Conservation (phyloP, 371 early-diverging fungal species). For the Syncephalastrum monosporum region DNA sequence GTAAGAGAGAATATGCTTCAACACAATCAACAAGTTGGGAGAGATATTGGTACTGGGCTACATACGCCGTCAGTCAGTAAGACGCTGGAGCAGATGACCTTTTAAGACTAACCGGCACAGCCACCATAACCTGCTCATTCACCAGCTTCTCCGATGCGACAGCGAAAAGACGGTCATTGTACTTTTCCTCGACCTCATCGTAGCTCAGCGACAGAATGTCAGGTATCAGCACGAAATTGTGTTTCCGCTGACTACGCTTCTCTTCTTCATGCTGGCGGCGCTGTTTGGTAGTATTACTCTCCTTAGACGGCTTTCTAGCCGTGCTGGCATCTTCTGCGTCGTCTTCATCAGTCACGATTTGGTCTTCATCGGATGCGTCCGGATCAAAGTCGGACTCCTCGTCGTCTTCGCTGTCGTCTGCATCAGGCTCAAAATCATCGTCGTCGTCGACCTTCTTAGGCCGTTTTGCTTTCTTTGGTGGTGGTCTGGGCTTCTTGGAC, state of each 20-base stretch:
- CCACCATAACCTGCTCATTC: conserved; percentile 28
- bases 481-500: too few species aligned
- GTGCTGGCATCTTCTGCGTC: conserved; percentile 1
- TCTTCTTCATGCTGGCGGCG: neutral
- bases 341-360: neutral
- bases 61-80: neutral
- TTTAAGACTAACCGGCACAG: conserved; percentile 27
- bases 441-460: neutral
- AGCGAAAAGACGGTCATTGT: conserved; percentile 22
- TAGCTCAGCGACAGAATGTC: conserved; percentile 17
- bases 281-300: neutral
- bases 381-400: conserved; percentile 20
- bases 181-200: conserved; percentile 20
- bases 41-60: conserved; percentile 28
- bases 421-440: conserved; percentile 1
- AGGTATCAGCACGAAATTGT: conserved; percentile 9
- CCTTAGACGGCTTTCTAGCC: neutral
- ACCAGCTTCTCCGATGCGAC: conserved; percentile 26
- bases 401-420: neutral
- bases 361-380: conserved; percentile 13
- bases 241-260: neutral
- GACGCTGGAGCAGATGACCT: neutral
- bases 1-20: conserved; percentile 22
- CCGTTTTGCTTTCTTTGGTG: too few species aligned
- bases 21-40: conserved; percentile 18